Evolutionary conservation across 148 eudicot genomes (phyloP), one percentile per base, ranked within the genome.

Genomic region (Linanthus parryae): DNA sequence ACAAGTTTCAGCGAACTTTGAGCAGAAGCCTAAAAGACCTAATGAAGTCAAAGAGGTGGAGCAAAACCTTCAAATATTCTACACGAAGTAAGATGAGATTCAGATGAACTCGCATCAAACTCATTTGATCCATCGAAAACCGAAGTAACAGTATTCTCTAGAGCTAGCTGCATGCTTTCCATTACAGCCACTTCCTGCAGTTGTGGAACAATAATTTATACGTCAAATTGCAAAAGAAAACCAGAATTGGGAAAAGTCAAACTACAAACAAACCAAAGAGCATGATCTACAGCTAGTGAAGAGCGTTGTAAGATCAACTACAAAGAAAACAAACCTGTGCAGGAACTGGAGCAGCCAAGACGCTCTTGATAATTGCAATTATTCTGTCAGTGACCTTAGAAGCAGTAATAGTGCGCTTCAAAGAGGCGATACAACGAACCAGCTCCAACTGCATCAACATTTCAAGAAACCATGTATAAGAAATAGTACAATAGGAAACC

Each of bases 81-180:
- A 70, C 82, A 79, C 49, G 78, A 54, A 50, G 85, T 64, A 59
- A 49, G 69, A 54, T 80, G 81, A 63, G 61, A 60, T 52, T 84
- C 96, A 20, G 79, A 57, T 50, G 52, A 66, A 46, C 56, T 67
- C 50, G 74, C 65, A 17, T 51, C 65, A 56, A 58, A 41, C 56
- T 87, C 94, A 77, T 43, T 69, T 44, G 84, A 75, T 42, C 81
- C 96, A 59, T 82, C 96, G 80, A 84, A 94, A 65, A 80, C 78
- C 50, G 80, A 71, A 55, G 44, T 51, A 57, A 76, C 82, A 44
- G 84, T 64, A 52, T 76, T 88, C 62, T 94, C 99, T 47, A 94
- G 44, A 39, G 90, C 85, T 51, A 83, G 53, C 61, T 82, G 91
- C 90, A 88, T 82, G 79, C 99, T 94, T 61, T 88, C 99, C 70